Conservation (phyloP, 768 basidiomycete genomes). For the Sporobolomyces phaffii region DNA sequence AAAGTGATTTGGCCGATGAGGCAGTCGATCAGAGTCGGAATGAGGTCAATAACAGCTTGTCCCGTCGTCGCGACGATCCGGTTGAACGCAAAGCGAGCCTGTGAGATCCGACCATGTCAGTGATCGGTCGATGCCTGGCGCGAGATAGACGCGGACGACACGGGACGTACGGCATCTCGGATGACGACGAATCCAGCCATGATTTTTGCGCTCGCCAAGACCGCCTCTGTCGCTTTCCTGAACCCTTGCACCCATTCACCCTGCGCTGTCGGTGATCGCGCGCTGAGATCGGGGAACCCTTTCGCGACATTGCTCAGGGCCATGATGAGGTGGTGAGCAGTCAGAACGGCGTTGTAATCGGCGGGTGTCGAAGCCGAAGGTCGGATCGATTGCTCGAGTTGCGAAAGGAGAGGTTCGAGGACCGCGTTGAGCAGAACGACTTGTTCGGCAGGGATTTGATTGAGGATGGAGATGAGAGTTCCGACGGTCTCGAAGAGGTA, state of each 20-base stretch:
- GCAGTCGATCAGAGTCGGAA: conserved; percentile 80
- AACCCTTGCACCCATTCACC: conserved; percentile 71
- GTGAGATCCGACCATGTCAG: conserved; percentile 4
- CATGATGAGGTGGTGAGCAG: conserved; percentile 87
- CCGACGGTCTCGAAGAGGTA: conserved; percentile 92
- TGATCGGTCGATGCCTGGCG: not conserved
- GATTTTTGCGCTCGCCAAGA: conserved; percentile 76
- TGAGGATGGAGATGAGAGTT: conserved; percentile 70
- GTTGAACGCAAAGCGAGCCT: conserved; percentile 91
- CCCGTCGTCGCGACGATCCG: conserved; percentile 86
- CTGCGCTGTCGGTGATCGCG: conserved; percentile 61
- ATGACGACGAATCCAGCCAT: conserved; percentile 82
- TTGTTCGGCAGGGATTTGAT: conserved; percentile 59
- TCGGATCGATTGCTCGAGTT: conserved; percentile 50
- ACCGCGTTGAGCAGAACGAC: conserved; percentile 58
- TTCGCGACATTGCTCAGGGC: conserved; percentile 90
- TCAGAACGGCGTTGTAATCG: conserved; percentile 72
- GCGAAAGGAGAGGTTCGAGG: conserved; percentile 72
- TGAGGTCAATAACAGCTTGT: conserved; percentile 73
- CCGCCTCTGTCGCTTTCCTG: conserved; percentile 73
- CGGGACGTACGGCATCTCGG: conserved; percentile 72
- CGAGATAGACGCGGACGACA: no score
- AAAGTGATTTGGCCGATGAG: conserved; percentile 89
- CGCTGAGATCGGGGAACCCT: conserved; percentile 84
- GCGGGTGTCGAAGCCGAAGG: conserved; percentile 42